These are phyloP conservation scores for Puccinia triticina DNA, from an alignment of 1,284 basidiomycete species.

Conservation along the genomic window DNA sequence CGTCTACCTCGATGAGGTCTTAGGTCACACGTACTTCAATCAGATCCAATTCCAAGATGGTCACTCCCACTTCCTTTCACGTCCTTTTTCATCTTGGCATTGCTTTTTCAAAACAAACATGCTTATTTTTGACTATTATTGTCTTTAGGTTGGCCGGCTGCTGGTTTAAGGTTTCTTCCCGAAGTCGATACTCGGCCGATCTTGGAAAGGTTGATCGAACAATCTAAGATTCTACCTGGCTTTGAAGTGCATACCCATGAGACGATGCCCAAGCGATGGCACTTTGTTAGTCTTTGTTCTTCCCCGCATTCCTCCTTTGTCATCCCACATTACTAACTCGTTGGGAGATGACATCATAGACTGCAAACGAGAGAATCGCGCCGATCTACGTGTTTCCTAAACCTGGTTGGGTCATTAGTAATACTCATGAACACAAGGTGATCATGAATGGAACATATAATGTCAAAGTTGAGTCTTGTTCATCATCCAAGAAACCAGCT, in stretches of 20 bases:
- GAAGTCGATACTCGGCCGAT: constrained; percentile 68
- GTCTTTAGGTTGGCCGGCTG: constrained; percentile 73
- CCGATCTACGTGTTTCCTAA: constrained; percentile 82
- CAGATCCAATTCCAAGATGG: constrained; percentile 74
- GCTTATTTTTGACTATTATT: constrained; percentile 27
- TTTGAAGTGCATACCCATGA: constrained; percentile 78
- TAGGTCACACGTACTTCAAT: constrained; percentile 70
- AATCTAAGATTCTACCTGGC: constrained; percentile 64
- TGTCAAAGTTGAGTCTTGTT: constrained; percentile 64
- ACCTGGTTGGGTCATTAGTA: constrained; percentile 73
- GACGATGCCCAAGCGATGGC: constrained; percentile 78
- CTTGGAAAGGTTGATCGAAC: constrained; percentile 66
- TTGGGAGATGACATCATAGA: constrained; percentile 48
- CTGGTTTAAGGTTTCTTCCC: constrained; percentile 74
- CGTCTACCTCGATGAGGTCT: constrained; percentile 78
- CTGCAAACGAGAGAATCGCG: constrained; percentile 72
- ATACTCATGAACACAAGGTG: constrained; percentile 62
- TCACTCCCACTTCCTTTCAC: constrained; percentile 55
- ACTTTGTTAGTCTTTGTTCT: constrained; percentile 64
- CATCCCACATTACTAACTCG: not conserved
- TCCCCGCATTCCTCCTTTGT: not conserved
- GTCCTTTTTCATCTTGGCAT: not conserved
- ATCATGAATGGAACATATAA: constrained; percentile 67
- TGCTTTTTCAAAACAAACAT: not conserved
- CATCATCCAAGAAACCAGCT: not conserved